Evolutionary conservation across 306 rosid genomes (phyloP), one percentile per base, ranked within the genome.

Genomic region (Argentina anserina): DNA sequence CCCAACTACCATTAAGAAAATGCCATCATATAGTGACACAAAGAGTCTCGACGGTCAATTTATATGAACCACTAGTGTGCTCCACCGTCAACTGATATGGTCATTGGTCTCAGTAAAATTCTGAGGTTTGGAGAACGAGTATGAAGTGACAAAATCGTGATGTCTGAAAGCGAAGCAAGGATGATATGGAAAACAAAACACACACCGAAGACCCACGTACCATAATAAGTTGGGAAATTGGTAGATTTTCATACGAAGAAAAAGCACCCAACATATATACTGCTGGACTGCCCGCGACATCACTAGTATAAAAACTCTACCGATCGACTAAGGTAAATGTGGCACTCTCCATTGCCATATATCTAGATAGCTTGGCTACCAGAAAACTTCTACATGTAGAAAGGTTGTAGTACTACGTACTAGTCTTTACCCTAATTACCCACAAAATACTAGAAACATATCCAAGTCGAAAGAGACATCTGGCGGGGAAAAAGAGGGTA

Each of bases 171-270:
- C 28, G 58, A 62, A 82, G 70, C 65, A 23, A 15, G 36, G 36
- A 33, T 3, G 55, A 20, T 20, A 9, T 25, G 20, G 78, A 39
- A 61, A 7, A 75, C 72, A 65, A 18, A 78, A 67, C 67, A 42
- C 63, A 62, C 29, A 25, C 55, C 17, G 49, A 20, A 39, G 79
- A 80, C 72, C 71, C 52, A 75, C 79, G n/a, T n/a, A n/a, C 61
- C 29, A 61, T 61, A 23, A 11, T 34, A 63, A 64, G 78, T 74
- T 62, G 34, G 80, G 78, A 87, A 82, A 73, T 59, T 29, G 40
- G n/a, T 77, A 71, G 67, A 21, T 58, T 28, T 56, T 26, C 63
- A 58, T 14, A 28, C n/a, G 23, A 10, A 59, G 20, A 28, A 58
- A 28, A 58, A 5, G 20, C 37, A 21, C 60, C 4, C 61, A 10